phyloP scores from a whole-genome alignment of 2,329 filamentous ascomycete species.

The Colletotrichum sidae region DNA sequence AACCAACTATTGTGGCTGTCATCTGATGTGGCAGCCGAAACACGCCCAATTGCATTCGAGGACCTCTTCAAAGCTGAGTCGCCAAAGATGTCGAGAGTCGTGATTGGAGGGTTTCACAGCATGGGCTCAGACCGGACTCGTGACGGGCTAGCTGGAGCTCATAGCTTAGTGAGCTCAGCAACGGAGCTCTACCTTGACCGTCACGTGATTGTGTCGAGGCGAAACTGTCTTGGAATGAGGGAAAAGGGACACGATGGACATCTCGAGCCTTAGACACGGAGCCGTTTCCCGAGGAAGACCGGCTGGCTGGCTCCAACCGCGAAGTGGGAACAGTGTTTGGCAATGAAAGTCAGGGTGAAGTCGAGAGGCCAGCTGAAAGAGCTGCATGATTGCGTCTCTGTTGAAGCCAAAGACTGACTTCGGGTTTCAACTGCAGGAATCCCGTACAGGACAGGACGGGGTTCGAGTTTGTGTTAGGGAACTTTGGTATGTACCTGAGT shows the following conservation, averaged over 20 bases:
- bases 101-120: slow-evolving; percentile 28
- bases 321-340: background rate
- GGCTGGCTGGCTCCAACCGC: background rate
- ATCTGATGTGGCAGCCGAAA: slow-evolving; percentile 23
- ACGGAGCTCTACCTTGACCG: background rate
- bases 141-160: slow-evolving; percentile 8
- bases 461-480: too few relatives aligned
- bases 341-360: slow-evolving; percentile 10
- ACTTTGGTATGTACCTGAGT: too few relatives aligned
- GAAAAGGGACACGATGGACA: too few relatives aligned
- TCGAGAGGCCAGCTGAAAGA: background rate
- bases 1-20: slow-evolving; percentile 15
- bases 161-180: slow-evolving; percentile 6
- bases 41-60: slow-evolving; percentile 12
- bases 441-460: too few relatives aligned
- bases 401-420: slow-evolving; percentile 11
- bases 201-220: too few relatives aligned
- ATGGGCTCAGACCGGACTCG: background rate
- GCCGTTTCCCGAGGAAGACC: background rate
- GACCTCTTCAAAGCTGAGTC: slow-evolving; percentile 15
- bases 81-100: background rate
- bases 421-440: slow-evolving; percentile 1
- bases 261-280: too few relatives aligned
- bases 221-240: too few relatives aligned
- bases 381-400: background rate